A percentile compares a stretch with the other conserved stretches of the same genome.
Evolutionary conservation across 257 asterid genomes (phyloP).

Genomic region (Solanum boliviense): DNA sequence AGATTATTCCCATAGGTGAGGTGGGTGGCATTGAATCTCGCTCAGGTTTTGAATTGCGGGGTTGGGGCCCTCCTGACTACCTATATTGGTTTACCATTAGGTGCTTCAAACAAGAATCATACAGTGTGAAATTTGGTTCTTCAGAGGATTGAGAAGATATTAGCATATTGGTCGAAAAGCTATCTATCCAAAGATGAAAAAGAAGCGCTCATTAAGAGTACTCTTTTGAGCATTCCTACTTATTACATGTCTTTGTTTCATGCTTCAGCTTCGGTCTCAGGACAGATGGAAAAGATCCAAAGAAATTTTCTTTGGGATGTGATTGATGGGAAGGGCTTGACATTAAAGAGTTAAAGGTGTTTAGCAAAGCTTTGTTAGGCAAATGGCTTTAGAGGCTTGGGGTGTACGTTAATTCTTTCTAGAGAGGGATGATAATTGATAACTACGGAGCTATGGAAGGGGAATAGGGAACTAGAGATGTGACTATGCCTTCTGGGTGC

Average conservation of each 20-base stretch:
- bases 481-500: background rate
- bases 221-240: background rate
- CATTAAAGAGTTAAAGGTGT: background rate
- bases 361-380: background rate
- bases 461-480: background rate
- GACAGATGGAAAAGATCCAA: background rate
- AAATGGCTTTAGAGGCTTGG: background rate
- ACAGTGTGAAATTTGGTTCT: background rate
- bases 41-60: background rate
- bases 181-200: background rate
- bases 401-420: background rate
- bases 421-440: background rate
- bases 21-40: background rate
- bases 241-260: background rate
- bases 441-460: background rate
- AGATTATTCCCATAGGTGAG: background rate
- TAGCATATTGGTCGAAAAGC: background rate
- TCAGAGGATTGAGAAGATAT: background rate
- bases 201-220: background rate
- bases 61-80: background rate
- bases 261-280: background rate
- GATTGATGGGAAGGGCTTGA: background rate
- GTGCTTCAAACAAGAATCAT: background rate
- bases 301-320: background rate
- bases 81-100: background rate